Base-by-base conservation (phyloP, 176 grass and related monocot species). In the Saccharum spontaneum region DNA sequence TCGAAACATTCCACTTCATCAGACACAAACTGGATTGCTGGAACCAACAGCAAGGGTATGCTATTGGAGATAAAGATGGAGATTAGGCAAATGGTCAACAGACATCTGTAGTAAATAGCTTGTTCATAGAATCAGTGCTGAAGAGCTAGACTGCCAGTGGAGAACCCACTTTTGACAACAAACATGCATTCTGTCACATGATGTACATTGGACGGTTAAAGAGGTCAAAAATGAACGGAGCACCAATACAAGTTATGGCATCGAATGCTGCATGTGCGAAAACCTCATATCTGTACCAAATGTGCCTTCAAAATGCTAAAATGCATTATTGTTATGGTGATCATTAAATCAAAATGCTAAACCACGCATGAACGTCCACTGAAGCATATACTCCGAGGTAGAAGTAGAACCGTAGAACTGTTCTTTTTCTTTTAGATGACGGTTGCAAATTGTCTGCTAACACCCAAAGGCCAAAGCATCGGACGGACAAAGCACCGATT, bases 101-200 rank as follows among this genome's bases (percentile, higher is more conserved):
- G 7, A 83, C 30, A 59, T 67, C 57, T 60, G 46, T 74, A 37
- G 54, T 18, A 37, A 72, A 74, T 20, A 79, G 3, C 4, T 15
- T 39, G 30, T 80, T 75, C 45, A 68, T 84, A 83, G 31, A n/a
- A 69, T 69, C 45, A 59, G 79, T 50, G 31, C 33, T 50, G 17
- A 37, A 55, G 20, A 38, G 75, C 14, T 39, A 73, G 20, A 50
- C 4, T 28, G 30, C n/a, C 4, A 48, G 52, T 71, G 24, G 22
- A 26, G 28, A 46, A 48, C 46, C 30, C 20, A 64, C 2, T 62
- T 71, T 34, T 4, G 3, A 72, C 30, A 38, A 37, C 54, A 79
- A 70, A 26, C 9, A 44, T 79, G 77, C 18, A 17, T 44, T 64
- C 1, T 44, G n/a, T 20, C 23, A 20, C 59, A 31, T 43, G 8